Base-by-base conservation (phyloP, 1,284 basidiomycete genomes). In the Heterobasidion parviporum region DNA sequence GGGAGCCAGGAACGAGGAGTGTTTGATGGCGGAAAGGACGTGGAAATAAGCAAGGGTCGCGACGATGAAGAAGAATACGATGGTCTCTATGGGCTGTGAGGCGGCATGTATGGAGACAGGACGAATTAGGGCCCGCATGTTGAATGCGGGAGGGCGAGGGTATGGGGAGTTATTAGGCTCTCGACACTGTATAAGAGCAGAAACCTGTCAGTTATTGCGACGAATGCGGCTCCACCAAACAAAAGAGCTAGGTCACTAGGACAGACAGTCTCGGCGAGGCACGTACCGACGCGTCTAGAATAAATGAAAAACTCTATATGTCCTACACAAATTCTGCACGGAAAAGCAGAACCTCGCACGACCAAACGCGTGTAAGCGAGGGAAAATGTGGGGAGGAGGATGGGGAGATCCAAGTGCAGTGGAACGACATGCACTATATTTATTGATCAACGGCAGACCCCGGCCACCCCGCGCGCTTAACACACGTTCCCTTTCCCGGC, bases 41-140 rank as follows among this genome's bases (percentile, higher is more conserved):
- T 85, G 81, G 67, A 85, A 84, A 69, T 86, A 85, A 59, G 76
- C 75, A 57, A 85, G 72, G 33, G 82, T 85, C 59, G 79, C 78
- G 60, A 81, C 65, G 67, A 82, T 75, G 70, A 85, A 84, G 61
- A 78, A 76, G 61, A 74, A 67, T 35, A 83, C 81, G 68, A 86
- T 80, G 61, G 77, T 75, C 65, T 86, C 83, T 61, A 68, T 68
- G 45, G 67, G 66, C 38, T 62, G 64, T 16, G 58, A 56, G 8
- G 65, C 63, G 26, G 65, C 63, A 44, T 57, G 57, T 14, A 53
- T 52, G 20, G 65, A 62, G 26, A 68, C 45, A 9, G 67, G 62
- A 38, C 66, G 63, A 35, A 63, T 57, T 33, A 68, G 32, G 15
- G 64, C 64, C 56, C 62, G 61, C 66, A 68, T 68, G 50, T 53